Evolutionary conservation across 371 early-diverging fungal species (phyloP), one percentile per base, ranked within the genome.

Genomic region (Parasitella parasitica): DNA sequence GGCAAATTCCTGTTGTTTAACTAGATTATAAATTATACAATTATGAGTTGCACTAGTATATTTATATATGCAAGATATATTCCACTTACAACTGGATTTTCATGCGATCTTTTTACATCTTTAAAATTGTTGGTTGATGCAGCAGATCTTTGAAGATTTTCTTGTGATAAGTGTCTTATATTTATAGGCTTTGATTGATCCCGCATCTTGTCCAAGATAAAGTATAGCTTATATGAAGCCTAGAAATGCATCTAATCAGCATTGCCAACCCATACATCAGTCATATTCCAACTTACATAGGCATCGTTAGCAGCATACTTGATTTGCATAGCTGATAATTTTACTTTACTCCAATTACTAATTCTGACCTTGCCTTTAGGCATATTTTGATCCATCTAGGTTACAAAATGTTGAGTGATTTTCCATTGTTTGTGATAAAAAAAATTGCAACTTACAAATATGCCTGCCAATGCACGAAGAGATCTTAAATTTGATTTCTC

Each of bases 241-340:
- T 67, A 66, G 24, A 16, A 30, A 13, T 22, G 5, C 2, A 50
- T 13, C 12, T 1, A 28, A 22, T 0, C 4, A 26, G 24, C 18
- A 22, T 37, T 26, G 7, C 5, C 16, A 16, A 22, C 6, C 37
- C 18, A 15, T 11, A 20, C 12, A 11, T 16, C 36, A 27, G 2
- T 60, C 4, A 9, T 36, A 12, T 22, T 28, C 1, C 9, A n/a
- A 59, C 54, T 61, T 61, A 55, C 84, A 79, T 83, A 87, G 13
- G 73, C 88, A 70, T 87, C 87, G 22, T 76, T 74, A 13, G 86
- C 84, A 3, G 87, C 87, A 72, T 87, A 87, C 30, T 71, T 48
- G 3, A 69, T 59, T 59, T 85, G 88, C 0, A 36, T 35, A 2
- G 54, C 15, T 5, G 69, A 63, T 37, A 87, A 57, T 5, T 41